Evolutionary conservation across 202 grass and related monocot genomes (phyloP), one percentile per base, ranked within the genome.

Genomic region (Sporobolus alterniflorus): DNA sequence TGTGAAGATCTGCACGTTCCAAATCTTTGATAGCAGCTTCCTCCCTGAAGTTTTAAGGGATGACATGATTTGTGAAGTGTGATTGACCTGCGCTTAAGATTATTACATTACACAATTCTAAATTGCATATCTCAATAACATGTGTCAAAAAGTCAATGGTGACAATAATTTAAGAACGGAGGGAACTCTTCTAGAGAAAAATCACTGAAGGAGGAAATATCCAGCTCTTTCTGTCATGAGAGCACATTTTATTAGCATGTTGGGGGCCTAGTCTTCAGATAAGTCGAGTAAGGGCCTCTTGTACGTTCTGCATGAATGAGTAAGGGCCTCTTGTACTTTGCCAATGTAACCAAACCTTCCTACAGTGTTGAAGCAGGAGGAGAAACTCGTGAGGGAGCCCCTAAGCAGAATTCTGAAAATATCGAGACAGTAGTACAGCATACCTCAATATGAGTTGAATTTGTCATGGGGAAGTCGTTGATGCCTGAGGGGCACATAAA

Each of bases 391-490:
- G n/a, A 78, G 4, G 55, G 17, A 68, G 0, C 63, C 0, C 15
- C 67, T 30, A 55, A 44, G 60, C 17, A 36, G 46, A 82, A 29
- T 22, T 50, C 61, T 31, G n/a, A 31, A 54, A 60, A 50, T 18
- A 2, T 21, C 46, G 18, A 26, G 3, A 24, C n/a, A n/a, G n/a
- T 24, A 57, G 16, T 39, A 57, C 5, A 82, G 20, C 75, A 15
- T 41, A 98, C 95, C 90, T 93, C 93, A 17, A 98, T 98, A 48
- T 98, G 95, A 20, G 92, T 98, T 60, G 81, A 93, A 76, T 98
- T 98, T 89, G 95, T 98, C 95, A 98, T 94, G 59, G 95, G 95
- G 31, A 98, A 98, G 75, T 98, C 95, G 55, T 91, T 86, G 79
- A 90, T 98, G 47, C 90, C 95, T 41, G 95, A 98, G 26, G 90